A percentile compares a stretch with the other conserved stretches of the same genome.
These are phyloP conservation scores for Oryza coarctata DNA, from an alignment of 176 grass and related monocot species.

Conservation along the genomic window DNA sequence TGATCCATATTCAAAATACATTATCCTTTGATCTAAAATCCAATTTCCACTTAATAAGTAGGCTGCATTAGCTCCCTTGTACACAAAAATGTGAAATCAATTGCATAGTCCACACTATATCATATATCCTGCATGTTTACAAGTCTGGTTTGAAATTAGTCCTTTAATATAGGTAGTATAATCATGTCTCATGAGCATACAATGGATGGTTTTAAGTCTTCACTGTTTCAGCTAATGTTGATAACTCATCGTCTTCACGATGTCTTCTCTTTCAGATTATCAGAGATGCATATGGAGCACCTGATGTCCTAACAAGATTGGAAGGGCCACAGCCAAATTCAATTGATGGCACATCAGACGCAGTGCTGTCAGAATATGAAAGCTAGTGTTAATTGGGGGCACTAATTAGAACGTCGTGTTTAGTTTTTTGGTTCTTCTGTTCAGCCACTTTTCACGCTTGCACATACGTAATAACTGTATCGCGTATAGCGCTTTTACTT, in stretches of 20 bases:
- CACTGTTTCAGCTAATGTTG: neutral
- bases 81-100: neutral
- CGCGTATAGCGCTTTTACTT: neutral
- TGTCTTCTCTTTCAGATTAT: conserved; percentile 62
- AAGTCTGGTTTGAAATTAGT: neutral
- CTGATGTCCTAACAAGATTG: conserved; percentile 86
- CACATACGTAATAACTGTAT: conserved; percentile 12
- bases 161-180: conserved; percentile 4
- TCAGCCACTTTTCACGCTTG: neutral
- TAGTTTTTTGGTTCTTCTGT: neutral
- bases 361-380: conserved; percentile 77
- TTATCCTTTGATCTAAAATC: neutral
- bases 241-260: neutral
- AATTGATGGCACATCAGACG: conserved; percentile 39
- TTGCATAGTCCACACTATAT: neutral
- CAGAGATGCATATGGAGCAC: conserved; percentile 82
- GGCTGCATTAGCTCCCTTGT: neutral
- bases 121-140: neutral
- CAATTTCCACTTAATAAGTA: neutral
- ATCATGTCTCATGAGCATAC: neutral
- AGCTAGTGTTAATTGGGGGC: conserved; percentile 42
- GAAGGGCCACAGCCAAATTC: conserved; percentile 47
- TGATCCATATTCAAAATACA: neutral
- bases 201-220: neutral
- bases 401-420: neutral